Evolutionary conservation across 768 basidiomycete species (phyloP).

Genomic region (Rhodotorula toruloides): DNA sequence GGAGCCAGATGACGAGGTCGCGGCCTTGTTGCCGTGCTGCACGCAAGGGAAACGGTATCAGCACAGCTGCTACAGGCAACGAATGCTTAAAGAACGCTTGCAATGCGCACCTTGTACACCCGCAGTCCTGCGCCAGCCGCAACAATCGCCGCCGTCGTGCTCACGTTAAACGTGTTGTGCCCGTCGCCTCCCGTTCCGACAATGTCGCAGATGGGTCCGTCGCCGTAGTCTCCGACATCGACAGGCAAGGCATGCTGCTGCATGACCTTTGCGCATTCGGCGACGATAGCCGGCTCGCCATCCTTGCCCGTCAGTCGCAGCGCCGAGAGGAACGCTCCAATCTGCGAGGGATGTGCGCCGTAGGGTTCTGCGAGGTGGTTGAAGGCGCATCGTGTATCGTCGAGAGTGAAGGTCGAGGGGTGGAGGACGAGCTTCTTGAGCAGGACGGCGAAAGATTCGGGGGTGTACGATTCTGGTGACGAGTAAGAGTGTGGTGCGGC

Average conservation of each 20-base stretch:
- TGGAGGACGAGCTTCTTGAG: slow-evolving; percentile 61
- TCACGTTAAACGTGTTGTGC: slow-evolving; percentile 92
- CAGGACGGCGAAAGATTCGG: slow-evolving; percentile 72
- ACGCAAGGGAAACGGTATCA: background rate
- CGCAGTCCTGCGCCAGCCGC: slow-evolving; percentile 90
- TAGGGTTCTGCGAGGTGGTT: slow-evolving; percentile 52
- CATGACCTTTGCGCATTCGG: slow-evolving; percentile 70
- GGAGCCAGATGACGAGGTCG: slow-evolving; percentile 88
- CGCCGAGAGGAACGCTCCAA: slow-evolving; percentile 84
- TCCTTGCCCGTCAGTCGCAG: slow-evolving; percentile 76
- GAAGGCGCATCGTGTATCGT: slow-evolving; percentile 68
- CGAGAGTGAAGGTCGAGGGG: slow-evolving; percentile 49
- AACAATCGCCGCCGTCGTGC: slow-evolving; percentile 86
- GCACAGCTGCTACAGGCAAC: background rate
- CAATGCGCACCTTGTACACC: slow-evolving; percentile 90
- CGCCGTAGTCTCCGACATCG: slow-evolving; percentile 50
- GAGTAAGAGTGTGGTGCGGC: background rate
- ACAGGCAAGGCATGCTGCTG: slow-evolving; percentile 64
- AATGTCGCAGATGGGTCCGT: slow-evolving; percentile 55
- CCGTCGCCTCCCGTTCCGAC: slow-evolving; percentile 95
- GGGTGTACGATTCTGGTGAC: slow-evolving; percentile 49
- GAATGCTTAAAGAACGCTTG: slow-evolving; percentile 36
- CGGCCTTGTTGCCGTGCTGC: slow-evolving; percentile 75
- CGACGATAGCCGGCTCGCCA: slow-evolving; percentile 66
- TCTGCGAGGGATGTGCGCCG: slow-evolving; percentile 63